Evolutionary conservation across 352 stramenopile species (phyloP).

Genomic region (Achlya hypogyna): DNA sequence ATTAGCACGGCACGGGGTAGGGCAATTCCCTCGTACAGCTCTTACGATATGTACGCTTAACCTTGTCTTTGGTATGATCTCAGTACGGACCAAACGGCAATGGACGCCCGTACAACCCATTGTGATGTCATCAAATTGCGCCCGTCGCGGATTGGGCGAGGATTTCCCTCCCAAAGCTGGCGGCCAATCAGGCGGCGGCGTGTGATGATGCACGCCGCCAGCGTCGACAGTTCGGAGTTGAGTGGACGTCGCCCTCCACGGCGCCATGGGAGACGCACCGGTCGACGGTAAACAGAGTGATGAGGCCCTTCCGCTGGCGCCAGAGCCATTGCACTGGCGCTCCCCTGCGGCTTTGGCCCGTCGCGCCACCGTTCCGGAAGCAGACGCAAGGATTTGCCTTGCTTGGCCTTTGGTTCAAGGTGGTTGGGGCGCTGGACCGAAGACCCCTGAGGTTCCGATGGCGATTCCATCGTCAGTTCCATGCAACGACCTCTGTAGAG

Average conservation of each 20-base stretch:
- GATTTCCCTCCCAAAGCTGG: neutral
- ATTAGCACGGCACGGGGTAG: neutral
- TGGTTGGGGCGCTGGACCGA: too few relatives aligned
- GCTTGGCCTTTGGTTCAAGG: too few relatives aligned
- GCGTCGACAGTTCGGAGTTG: neutral
- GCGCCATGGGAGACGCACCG: neutral
- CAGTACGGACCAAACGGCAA: neutral
- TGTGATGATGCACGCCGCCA: neutral
- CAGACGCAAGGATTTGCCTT: too few relatives aligned
- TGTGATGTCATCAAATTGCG: neutral
- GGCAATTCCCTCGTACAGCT: neutral
- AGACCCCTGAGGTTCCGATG: too few relatives aligned
- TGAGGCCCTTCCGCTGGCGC: neutral
- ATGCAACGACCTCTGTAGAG: too few relatives aligned
- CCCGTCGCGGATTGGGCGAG: neutral
- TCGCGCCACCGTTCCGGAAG: too few relatives aligned
- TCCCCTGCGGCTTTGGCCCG: too few relatives aligned
- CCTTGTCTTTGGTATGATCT: neutral
- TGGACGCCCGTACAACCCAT: neutral
- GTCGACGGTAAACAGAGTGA: neutral
- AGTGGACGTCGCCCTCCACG: neutral
- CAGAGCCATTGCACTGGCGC: neutral
- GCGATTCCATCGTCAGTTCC: too few relatives aligned
- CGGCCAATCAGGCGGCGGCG: neutral
- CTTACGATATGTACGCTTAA: neutral